Conservation (phyloP, 768 basidiomycete species). For the Myochromella boudieri region DNA sequence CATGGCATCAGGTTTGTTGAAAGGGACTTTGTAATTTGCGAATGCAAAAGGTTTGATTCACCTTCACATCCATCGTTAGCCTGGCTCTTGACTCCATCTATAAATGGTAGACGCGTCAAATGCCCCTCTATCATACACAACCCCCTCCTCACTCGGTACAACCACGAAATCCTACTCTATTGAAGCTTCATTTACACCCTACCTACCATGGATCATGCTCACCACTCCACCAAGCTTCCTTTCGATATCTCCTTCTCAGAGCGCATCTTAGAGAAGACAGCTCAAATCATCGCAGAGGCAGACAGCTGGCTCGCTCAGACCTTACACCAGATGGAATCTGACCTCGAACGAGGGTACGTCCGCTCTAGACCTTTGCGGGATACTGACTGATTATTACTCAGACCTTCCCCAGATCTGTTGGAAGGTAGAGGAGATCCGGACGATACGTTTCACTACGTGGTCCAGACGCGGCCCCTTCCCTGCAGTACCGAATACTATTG, state of each 20-base stretch:
- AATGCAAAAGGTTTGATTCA: too few relatives aligned
- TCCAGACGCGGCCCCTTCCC: neutral
- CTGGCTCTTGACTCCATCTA: too few relatives aligned
- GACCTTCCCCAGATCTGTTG: neutral
- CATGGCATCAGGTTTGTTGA: too few relatives aligned
- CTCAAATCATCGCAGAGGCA: neutral
- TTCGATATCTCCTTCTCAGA: neutral
- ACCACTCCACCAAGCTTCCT: neutral
- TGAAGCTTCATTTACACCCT: too few relatives aligned
- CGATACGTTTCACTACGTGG: neutral
- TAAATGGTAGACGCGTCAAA: too few relatives aligned
- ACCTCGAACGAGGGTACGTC: neutral
- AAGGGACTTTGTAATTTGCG: too few relatives aligned
- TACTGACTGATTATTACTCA: neutral
- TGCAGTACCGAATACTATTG: neutral
- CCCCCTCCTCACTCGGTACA: too few relatives aligned
- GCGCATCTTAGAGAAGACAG: neutral
- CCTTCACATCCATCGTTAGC: too few relatives aligned
- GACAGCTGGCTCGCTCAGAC: neutral
- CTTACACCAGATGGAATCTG: neutral
- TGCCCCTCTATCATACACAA: too few relatives aligned
- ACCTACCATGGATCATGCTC: neutral
- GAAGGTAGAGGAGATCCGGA: neutral
- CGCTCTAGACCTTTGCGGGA: neutral
- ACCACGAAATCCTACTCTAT: too few relatives aligned